These are phyloP conservation scores for Erysiphe pulchra DNA, from an alignment of 2,329 filamentous ascomycete genomes.

Conservation along the genomic window DNA sequence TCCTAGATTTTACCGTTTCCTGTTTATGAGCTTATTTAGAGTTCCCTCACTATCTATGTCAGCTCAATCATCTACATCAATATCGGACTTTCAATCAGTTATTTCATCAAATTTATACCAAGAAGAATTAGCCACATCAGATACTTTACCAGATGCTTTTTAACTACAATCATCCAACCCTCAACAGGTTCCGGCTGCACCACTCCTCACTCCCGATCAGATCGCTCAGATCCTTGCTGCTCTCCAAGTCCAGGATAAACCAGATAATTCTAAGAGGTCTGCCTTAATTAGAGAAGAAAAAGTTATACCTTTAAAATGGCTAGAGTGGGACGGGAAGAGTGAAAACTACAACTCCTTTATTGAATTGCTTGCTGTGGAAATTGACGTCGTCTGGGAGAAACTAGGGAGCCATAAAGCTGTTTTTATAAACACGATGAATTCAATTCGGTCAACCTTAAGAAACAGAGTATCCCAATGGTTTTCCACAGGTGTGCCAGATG, in stretches of 20 bases:
- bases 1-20: background rate
- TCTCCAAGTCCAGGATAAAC: too few relatives aligned
- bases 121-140: too few relatives aligned
- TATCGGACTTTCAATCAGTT: background rate
- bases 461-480: background rate
- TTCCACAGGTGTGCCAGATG: too few relatives aligned
- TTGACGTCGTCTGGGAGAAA: background rate
- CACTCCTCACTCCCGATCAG: too few relatives aligned
- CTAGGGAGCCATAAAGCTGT: background rate
- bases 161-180: too few relatives aligned
- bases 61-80: background rate
- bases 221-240: too few relatives aligned
- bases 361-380: background rate
- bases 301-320: background rate
- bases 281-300: background rate
- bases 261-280: too few relatives aligned
- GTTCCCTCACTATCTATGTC: background rate
- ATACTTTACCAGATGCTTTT: too few relatives aligned
- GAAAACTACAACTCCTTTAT: background rate
- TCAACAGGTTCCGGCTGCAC: too few relatives aligned
- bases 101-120: too few relatives aligned
- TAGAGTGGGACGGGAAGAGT: background rate
- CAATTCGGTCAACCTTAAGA: background rate
- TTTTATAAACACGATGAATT: background rate
- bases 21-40: background rate